phyloP scores from a whole-genome alignment of 1,284 basidiomycete genomes.

The Fomitiporia mediterranea region DNA sequence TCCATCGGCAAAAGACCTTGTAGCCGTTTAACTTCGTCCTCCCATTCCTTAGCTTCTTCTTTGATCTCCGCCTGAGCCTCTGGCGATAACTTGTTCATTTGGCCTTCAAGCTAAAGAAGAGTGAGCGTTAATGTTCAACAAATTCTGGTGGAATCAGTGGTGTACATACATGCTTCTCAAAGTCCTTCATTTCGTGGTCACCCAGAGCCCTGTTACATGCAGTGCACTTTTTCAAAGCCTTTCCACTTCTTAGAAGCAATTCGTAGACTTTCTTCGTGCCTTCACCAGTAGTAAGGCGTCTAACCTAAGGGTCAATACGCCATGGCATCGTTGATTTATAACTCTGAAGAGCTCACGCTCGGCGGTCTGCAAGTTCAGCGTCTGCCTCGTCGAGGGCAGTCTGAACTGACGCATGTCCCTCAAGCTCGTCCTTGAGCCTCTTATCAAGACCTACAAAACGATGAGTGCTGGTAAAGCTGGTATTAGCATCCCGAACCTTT shows the following conservation, averaged over 20 bases:
- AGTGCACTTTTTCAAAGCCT: conserved; percentile 64
- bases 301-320: conserved; percentile 14
- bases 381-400: conserved; percentile 55
- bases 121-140: too few species aligned
- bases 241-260: conserved; percentile 55
- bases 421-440: conserved; percentile 44
- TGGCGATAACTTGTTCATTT: conserved; percentile 48
- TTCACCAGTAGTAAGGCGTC: conserved; percentile 28
- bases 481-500: conserved; percentile 42
- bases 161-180: conserved; percentile 58
- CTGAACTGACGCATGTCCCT: conserved; percentile 41
- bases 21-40: conserved; percentile 51
- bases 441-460: conserved; percentile 47
- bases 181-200: conserved; percentile 54
- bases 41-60: conserved; percentile 58
- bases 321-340: conserved; percentile 2
- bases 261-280: conserved; percentile 58
- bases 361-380: conserved; percentile 47
- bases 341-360: conserved; percentile 41
- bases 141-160: neutral
- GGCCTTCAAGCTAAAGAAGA: conserved; percentile 43
- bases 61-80: conserved; percentile 37
- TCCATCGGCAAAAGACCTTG: conserved; percentile 57
- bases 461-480: conserved; percentile 8
- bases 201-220: conserved; percentile 74